A percentile compares a stretch with the other conserved stretches of the same genome.
Evolutionary conservation across 768 basidiomycete species (phyloP).

Genomic region (Cystofilobasidium bisporidii): DNA sequence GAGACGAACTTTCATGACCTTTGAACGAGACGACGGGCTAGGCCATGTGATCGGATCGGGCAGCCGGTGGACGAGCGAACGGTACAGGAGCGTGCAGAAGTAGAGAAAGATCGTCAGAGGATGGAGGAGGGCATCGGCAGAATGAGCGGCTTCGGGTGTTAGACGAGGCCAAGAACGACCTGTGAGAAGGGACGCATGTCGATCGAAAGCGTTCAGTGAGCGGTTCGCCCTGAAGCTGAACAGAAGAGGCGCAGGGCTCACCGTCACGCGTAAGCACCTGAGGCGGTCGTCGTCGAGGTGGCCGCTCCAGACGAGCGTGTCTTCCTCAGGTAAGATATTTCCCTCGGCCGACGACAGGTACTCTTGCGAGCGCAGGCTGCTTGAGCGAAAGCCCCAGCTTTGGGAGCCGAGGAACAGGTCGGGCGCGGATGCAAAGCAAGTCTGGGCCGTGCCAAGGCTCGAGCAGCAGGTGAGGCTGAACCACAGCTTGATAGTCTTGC

Average conservation of each 20-base stretch:
- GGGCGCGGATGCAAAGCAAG: conserved; percentile 73
- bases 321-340: conserved; percentile 12
- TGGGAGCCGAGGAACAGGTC: conserved; percentile 75
- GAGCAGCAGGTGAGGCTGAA: conserved; percentile 76
- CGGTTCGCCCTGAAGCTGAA: not conserved
- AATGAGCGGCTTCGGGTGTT: not conserved
- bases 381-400: conserved; percentile 88
- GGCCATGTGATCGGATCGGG: no score
- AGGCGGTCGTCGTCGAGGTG: conserved; percentile 45
- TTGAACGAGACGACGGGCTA: not conserved
- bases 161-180: conserved; percentile 23
- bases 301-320: conserved; percentile 37
- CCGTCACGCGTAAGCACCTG: conserved; percentile 65
- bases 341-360: conserved; percentile 2
- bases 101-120: no score
- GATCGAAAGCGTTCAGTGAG: not conserved
- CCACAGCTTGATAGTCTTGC: conserved; percentile 61
- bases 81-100: no score
- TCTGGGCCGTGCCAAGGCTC: conserved; percentile 68
- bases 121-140: not conserved
- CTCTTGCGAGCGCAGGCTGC: conserved; percentile 47
- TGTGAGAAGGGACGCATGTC: not conserved
- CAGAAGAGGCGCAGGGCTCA: conserved; percentile 35
- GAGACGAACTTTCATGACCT: not conserved
- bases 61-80: no score